Base-by-base conservation (phyloP, 2,329 filamentous ascomycete genomes). In the Penicillium sp. region DNA sequence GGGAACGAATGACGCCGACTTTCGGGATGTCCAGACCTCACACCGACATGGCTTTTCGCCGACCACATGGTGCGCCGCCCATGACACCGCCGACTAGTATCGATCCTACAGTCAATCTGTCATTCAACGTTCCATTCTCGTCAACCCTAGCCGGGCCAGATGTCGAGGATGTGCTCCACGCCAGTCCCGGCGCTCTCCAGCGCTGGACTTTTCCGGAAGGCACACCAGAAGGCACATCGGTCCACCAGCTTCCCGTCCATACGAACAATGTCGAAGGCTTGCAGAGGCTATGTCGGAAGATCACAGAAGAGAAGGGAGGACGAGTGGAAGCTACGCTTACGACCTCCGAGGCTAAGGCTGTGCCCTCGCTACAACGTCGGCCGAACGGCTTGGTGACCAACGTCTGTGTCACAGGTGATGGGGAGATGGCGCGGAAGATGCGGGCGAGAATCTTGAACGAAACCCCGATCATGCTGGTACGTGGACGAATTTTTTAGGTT, bases 111-210 rank as follows among this genome's bases (percentile, higher is more conserved):
- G 90, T 97, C 75, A 91, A 95, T 75, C 88, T 96, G 73, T 93
- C 91, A 62, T 97, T 99, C 86, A 97, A 97, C 73, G 89, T 99
- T 46, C 94, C 94, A 58, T 97, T 97, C 77, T 88, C 91, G 65
- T 96, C 90, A 61, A 93, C 93, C 68, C 86, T 99, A 59, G 85
- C 90, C 60, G 94, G 94, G 33, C 94, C 94, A 61, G 91, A 97
- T 69, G 89, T 89, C 64, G 91, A 97, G 75, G 92, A 97, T 75
- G 90, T 99, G 68, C 84, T 97, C 58, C 93, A 97, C 77, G 91
- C 93, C 61, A 96, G 90, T 61, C 85, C 87, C 55, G 89, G 91
- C 65, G 92, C 93, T 58, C 87, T 96, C 62, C 84, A 93, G 63
- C 87, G 90, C 73, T 99, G 94, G 94, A 94, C 91, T 48, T 93